Evolutionary conservation across 345 rosid genomes (phyloP).

Genomic region (Stellera chamaejasme): DNA sequence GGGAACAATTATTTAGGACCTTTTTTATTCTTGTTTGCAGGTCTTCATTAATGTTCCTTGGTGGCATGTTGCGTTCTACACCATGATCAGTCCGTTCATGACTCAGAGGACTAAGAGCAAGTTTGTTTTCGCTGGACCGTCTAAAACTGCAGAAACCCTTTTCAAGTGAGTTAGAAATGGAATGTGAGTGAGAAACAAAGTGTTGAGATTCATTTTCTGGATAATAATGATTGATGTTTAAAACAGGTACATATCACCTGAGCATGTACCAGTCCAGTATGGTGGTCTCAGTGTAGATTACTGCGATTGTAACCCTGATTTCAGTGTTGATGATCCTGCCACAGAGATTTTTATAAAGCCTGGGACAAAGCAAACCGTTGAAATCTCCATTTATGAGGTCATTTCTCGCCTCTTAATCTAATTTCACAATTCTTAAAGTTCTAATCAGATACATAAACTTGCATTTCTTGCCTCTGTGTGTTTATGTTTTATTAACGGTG

Average conservation of each 20-base stretch:
- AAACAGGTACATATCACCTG: slow-evolving; percentile 61
- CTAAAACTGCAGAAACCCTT: slow-evolving; percentile 49
- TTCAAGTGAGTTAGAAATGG: slow-evolving; percentile 43
- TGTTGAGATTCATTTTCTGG: background rate
- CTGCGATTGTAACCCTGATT: slow-evolving; percentile 70
- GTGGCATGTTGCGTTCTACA: slow-evolving; percentile 56
- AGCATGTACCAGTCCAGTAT: slow-evolving; percentile 72
- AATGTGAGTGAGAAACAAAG: too few species aligned
- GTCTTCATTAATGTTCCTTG: slow-evolving; percentile 63
- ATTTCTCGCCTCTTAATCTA: background rate
- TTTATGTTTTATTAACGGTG: too few species aligned
- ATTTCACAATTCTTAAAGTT: too few species aligned
- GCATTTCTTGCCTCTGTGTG: background rate
- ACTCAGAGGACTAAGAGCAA: slow-evolving; percentile 64
- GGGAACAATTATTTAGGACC: background rate
- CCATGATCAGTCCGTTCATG: slow-evolving; percentile 55
- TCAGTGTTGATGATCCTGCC: slow-evolving; percentile 53
- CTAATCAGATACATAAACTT: too few species aligned
- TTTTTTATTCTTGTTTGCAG: slow-evolving; percentile 20
- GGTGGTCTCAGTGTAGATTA: slow-evolving; percentile 80
- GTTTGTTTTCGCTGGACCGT: slow-evolving; percentile 49
- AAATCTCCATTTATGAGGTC: slow-evolving; percentile 78
- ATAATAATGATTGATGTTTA: background rate
- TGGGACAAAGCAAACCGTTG: slow-evolving; percentile 68
- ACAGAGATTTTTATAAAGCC: slow-evolving; percentile 57